These are phyloP conservation scores for Cyamopsis tetragonoloba DNA, from an alignment of 306 rosid genomes.

Conservation along the genomic window DNA sequence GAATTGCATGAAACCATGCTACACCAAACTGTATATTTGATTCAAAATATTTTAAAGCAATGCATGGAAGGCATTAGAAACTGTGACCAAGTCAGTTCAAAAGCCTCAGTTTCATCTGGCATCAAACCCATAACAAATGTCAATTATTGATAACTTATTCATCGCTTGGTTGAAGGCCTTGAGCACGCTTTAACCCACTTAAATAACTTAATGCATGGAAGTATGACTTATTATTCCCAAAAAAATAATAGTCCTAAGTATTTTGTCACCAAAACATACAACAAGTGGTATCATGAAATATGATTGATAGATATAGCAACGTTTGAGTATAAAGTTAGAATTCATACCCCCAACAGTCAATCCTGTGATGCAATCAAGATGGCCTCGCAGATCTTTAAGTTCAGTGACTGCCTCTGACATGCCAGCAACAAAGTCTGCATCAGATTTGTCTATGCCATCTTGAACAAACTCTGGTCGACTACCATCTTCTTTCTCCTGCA, in stretches of 20 bases:
- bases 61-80: neutral
- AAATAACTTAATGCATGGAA: slow-evolving; percentile 4
- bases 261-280: slow-evolving; percentile 13
- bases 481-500: slow-evolving; percentile 34
- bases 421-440: slow-evolving; percentile 38
- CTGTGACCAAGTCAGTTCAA: slow-evolving; percentile 23
- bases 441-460: slow-evolving; percentile 33
- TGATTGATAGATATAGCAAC: neutral
- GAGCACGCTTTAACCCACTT: slow-evolving; percentile 13
- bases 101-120: neutral
- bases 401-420: slow-evolving; percentile 52
- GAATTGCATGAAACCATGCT: neutral
- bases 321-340: slow-evolving; percentile 8
- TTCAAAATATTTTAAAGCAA: slow-evolving; percentile 22
- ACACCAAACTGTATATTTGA: slow-evolving; percentile 3
- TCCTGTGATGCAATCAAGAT: slow-evolving; percentile 75
- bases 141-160: slow-evolving; percentile 19
- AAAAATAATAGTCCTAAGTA: slow-evolving; percentile 3
- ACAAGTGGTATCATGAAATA: neutral
- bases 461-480: slow-evolving; percentile 30
- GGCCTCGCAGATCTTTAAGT: slow-evolving; percentile 64
- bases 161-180: slow-evolving; percentile 4
- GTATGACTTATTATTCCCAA: neutral
- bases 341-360: slow-evolving; percentile 80
- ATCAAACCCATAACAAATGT: slow-evolving; percentile 13